These are phyloP conservation scores for Colletotrichum euphorbiae DNA, from an alignment of 2,329 filamentous ascomycete genomes.

Conservation along the genomic window DNA sequence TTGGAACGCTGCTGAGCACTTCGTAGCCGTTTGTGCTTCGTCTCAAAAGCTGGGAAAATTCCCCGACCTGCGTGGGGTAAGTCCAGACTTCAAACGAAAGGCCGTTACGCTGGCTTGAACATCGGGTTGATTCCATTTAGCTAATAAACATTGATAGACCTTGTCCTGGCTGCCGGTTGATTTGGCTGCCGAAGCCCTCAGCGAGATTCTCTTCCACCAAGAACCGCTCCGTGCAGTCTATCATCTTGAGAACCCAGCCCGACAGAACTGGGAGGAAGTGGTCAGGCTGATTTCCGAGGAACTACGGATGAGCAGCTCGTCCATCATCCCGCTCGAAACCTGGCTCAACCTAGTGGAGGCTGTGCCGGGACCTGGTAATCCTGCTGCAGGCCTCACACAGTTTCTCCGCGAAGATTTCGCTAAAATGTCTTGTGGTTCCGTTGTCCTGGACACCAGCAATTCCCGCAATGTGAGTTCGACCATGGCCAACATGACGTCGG, in stretches of 20 bases:
- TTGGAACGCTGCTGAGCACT: no score
- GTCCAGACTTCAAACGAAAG: no score
- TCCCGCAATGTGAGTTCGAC: not conserved
- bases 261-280: not conserved
- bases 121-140: no score
- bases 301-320: not conserved
- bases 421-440: not conserved
- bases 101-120: no score
- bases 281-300: not conserved
- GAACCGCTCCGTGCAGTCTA: not conserved
- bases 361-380: not conserved
- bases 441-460: not conserved
- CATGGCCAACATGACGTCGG: not conserved
- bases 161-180: no score
- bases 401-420: not conserved
- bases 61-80: no score
- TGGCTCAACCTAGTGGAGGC: not conserved
- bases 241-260: not conserved
- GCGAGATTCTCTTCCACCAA: not conserved
- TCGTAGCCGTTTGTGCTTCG: no score
- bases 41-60: no score
- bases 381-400: not conserved
- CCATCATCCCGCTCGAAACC: not conserved
- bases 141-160: no score
- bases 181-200: not conserved